A percentile compares a stretch with the other conserved stretches of the same genome.
These are phyloP conservation scores for Suhomyces guaymorum DNA, from an alignment of 1,139 yeast genomes.

Conservation along the genomic window DNA sequence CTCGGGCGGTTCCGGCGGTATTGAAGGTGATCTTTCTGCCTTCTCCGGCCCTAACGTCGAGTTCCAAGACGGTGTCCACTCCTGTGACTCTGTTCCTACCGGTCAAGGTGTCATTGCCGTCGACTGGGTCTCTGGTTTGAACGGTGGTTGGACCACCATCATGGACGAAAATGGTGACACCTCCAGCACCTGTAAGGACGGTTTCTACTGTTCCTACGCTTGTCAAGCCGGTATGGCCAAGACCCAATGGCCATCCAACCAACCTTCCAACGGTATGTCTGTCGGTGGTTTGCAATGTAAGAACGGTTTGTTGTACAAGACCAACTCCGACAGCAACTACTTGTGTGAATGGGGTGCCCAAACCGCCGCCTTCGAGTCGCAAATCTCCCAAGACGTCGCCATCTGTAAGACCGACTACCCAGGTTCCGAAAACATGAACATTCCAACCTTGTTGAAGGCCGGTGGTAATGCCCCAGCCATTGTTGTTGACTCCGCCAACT, in stretches of 20 bases:
- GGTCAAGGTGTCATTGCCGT: constrained; percentile 75
- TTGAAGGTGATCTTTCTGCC: constrained; percentile 57
- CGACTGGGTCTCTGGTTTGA: constrained; percentile 51
- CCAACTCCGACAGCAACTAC: constrained; percentile 57
- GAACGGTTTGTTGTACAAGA: constrained; percentile 66
- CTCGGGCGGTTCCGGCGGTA: constrained; percentile 33
- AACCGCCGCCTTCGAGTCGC: constrained; percentile 58
- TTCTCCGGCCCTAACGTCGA: constrained; percentile 52
- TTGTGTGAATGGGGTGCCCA: constrained; percentile 79
- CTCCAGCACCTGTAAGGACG: constrained; percentile 68
- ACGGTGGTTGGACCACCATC: constrained; percentile 75
- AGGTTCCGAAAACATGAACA: constrained; percentile 85
- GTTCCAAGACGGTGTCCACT: constrained; percentile 64
- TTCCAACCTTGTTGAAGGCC: constrained; percentile 69
- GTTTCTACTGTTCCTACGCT: constrained; percentile 80
- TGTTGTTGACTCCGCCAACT: constrained; percentile 62
- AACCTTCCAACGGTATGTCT: constrained; percentile 74
- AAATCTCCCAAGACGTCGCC: constrained; percentile 60
- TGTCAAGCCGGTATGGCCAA: constrained; percentile 91
- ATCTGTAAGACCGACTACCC: constrained; percentile 88
- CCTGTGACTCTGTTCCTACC: constrained; percentile 62
- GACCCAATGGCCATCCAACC: constrained; percentile 79
- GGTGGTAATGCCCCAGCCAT: constrained; percentile 61
- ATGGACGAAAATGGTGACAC: constrained; percentile 65
- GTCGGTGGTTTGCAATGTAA: constrained; percentile 78